phyloP scores from a whole-genome alignment of 805 yeast species.

The Yarrowia yakushimensis region DNA sequence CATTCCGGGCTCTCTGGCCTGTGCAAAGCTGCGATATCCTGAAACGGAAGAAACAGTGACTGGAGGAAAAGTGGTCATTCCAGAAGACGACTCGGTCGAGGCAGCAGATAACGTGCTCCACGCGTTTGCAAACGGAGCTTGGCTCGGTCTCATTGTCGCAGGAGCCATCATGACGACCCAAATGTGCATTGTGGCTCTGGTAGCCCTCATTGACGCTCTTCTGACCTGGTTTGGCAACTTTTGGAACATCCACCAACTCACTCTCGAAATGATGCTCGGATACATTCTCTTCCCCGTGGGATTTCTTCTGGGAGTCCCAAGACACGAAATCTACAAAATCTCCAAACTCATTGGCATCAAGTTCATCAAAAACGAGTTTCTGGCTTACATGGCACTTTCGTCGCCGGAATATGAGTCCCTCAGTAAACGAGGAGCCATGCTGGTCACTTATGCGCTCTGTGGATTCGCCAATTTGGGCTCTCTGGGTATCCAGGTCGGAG shows the following conservation, averaged over 20 bases:
- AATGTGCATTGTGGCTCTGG: conserved; percentile 58
- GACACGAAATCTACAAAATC: conserved; percentile 49
- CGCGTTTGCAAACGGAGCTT: conserved; percentile 59
- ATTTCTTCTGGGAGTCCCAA: conserved; percentile 55
- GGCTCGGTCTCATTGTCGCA: conserved; percentile 54
- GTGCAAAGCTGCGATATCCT: conserved; percentile 57
- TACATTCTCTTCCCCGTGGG: conserved; percentile 59
- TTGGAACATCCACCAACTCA: conserved; percentile 55
- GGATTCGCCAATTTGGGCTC: conserved; percentile 63
- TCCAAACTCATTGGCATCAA: conserved; percentile 53
- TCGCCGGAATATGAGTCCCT: conserved; percentile 43
- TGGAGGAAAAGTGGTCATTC: conserved; percentile 46
- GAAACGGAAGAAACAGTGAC: conserved; percentile 56
- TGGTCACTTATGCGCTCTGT: conserved; percentile 62
- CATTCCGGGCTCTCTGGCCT: conserved; percentile 60
- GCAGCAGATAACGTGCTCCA: conserved; percentile 51
- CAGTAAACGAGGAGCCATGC: conserved; percentile 50
- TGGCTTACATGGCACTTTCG: conserved; percentile 46
- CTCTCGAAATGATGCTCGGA: conserved; percentile 54
- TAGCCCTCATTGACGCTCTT: conserved; percentile 52
- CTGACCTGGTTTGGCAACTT: conserved; percentile 59
- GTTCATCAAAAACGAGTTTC: conserved; percentile 60
- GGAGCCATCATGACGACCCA: conserved; percentile 55
- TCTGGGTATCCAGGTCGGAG: conserved; percentile 59
- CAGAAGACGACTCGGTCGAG: conserved; percentile 42